These are phyloP conservation scores for Penicillium sp. DNA, from an alignment of 2,329 filamentous ascomycete species.

Conservation along the genomic window DNA sequence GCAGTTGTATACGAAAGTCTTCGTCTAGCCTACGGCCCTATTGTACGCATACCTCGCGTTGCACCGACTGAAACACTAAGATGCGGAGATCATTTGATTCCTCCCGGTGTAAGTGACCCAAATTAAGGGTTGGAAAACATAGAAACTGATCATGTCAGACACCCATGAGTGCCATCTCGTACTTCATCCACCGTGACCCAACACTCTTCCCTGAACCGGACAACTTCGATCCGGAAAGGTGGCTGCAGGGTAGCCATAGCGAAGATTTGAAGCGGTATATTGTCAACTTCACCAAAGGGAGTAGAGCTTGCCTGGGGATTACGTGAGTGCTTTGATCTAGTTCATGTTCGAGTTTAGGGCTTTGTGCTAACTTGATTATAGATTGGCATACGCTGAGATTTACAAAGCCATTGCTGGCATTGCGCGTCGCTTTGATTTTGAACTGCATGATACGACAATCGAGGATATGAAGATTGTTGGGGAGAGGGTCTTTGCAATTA, in stretches of 20 bases:
- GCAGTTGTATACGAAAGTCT: constrained; percentile 2
- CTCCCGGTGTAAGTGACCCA: not conserved
- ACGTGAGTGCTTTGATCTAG: not conserved
- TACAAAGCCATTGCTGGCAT: constrained; percentile 3
- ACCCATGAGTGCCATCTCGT: not conserved
- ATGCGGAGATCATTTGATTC: not conserved
- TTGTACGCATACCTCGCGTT: not conserved
- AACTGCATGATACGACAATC: not conserved
- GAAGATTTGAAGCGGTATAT: constrained; percentile 1
- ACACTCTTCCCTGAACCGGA: not conserved
- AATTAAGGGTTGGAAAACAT: too few relatives aligned
- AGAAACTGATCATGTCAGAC: not conserved
- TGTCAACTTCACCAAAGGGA: constrained; percentile 1
- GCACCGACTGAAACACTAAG: not conserved
- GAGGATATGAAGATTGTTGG: not conserved
- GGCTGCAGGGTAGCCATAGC: not conserved
- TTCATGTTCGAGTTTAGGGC: too few relatives aligned
- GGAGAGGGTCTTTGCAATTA: not conserved
- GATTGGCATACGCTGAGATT: constrained; percentile 1
- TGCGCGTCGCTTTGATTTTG: not conserved
- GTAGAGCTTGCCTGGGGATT: not conserved
- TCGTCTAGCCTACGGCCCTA: not conserved
- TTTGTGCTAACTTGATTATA: not conserved
- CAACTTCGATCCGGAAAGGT: not conserved
- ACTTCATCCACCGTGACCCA: constrained; percentile 1